A percentile compares a stretch with the other conserved stretches of the same genome.
phyloP scores from a whole-genome alignment of 805 yeast genomes.

The Myxozyma geophila region DNA sequence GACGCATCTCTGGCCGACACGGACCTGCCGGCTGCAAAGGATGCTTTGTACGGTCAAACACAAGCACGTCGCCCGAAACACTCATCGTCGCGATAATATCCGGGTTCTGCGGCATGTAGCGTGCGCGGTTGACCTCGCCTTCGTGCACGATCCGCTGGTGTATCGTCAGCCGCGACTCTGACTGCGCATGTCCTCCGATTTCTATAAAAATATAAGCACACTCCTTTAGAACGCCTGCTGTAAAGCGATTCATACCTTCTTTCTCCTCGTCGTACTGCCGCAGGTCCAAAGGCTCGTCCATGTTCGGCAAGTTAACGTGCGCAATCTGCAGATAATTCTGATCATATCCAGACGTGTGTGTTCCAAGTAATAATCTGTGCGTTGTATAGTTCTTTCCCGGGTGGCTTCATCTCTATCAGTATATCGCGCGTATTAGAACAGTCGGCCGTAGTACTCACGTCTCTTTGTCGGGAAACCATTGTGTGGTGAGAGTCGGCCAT shows the following conservation, averaged over 20 bases:
- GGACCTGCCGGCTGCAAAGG: conserved; percentile 51
- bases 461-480: conserved; percentile 65
- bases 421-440: background rate
- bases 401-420: conserved; percentile 22
- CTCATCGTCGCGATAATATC: conserved; percentile 60
- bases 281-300: conserved; percentile 35
- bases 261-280: conserved; percentile 38
- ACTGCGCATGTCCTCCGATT: conserved; percentile 43
- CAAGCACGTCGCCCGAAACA: conserved; percentile 45
- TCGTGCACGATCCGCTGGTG: conserved; percentile 62
- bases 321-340: conserved; percentile 54
- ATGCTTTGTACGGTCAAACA: conserved; percentile 71
- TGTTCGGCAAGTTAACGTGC: conserved; percentile 43
- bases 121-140: conserved; percentile 68
- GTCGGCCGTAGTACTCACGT: conserved; percentile 14
- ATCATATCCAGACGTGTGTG: conserved; percentile 64
- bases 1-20: conserved; percentile 57
- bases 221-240: background rate
- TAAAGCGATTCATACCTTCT: conserved; percentile 32
- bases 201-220: conserved; percentile 23
- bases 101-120: conserved; percentile 55
- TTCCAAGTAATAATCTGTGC: conserved; percentile 60
- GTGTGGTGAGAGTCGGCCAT: conserved; percentile 67
- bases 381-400: conserved; percentile 42
- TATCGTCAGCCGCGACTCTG: conserved; percentile 51